Evolutionary conservation across 495 filamentous ascomycete genomes (phyloP), one percentile per base, ranked within the genome.

Genomic region (Aspergillus biplanus): DNA sequence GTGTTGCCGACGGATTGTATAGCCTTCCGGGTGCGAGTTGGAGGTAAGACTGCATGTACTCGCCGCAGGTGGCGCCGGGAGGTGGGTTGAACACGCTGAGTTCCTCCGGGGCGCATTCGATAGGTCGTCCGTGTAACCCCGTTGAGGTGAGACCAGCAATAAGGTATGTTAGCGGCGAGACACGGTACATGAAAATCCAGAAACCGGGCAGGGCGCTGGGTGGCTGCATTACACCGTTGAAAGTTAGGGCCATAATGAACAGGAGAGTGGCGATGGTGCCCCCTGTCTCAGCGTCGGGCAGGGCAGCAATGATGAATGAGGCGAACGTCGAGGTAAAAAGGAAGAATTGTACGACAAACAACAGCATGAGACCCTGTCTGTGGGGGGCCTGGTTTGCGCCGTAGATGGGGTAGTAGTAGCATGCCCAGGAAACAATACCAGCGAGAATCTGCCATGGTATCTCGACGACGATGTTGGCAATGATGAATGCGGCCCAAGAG

Each of bases 281-380:
- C 21, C 82, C 83, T 27, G 82, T 85, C 63, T 86, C 80, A 16
- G 84, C 82, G 64, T 83, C 78, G 0, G 82, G 82, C 1, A 85
- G 67, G 0, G 77, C 76, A 21, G 82, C 63, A 35, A 84, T 81
- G 4, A 84, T 64, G 39, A 85, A 76, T 46, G 89, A 81, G 35
- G 87, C 86, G 66, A 90, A 90, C 13, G 87, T 92, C 5, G 83
- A 88, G 0, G 87, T 85, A 76, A 90, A 91, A 39, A 90, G 68
- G 70, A 89, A 82, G 79, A 90, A 90, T 67, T 82, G 78, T 15
- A 88, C 78, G 16, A 88, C 70, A 34, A 88, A 79, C 16, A 86
- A 73, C 4, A 83, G 71, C 68, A 85, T 80, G 13, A 85, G 71
- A 0, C 78, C 82, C 59, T 82, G 71, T 57, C 78, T 69, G 21